phyloP scores from a whole-genome alignment of 345 rosid species.

The Tarenaya hassleriana region DNA sequence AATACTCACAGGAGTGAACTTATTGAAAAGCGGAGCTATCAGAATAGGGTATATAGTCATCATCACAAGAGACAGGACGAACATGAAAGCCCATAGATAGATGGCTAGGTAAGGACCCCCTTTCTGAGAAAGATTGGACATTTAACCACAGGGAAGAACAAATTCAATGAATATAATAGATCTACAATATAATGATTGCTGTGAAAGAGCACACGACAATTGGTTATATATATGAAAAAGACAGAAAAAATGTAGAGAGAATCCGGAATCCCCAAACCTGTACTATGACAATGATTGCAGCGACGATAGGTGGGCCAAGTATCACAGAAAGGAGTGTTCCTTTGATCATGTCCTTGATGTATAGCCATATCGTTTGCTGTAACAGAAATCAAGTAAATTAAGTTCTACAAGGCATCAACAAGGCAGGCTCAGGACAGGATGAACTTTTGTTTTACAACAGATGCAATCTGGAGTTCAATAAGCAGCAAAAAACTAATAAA shows the following conservation, averaged over 20 bases:
- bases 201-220: too few relatives aligned
- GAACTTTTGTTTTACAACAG: not conserved
- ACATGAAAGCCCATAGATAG: slow-evolving; percentile 97
- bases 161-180: slow-evolving; percentile 1
- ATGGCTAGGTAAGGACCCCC: slow-evolving; percentile 99
- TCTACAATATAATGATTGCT: not conserved
- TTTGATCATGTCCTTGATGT: slow-evolving; percentile 81
- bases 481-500: slow-evolving; percentile 2
- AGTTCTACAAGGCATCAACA: too few relatives aligned
- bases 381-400: slow-evolving; percentile 13
- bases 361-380: slow-evolving; percentile 97
- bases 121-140: slow-evolving; percentile 49
- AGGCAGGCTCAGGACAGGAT: too few relatives aligned
- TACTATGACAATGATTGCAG: slow-evolving; percentile 75
- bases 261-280: slow-evolving; percentile 44
- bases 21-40: slow-evolving; percentile 95
- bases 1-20: slow-evolving; percentile 87
- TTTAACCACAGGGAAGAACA: slow-evolving; percentile 1
- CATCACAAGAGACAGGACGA: slow-evolving; percentile 89
- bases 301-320: slow-evolving; percentile 85
- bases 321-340: slow-evolving; percentile 62
- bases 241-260: not conserved
- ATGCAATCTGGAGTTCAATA: not conserved
- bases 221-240: slow-evolving; percentile 1
- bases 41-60: slow-evolving; percentile 89